Evolutionary conservation across 257 asterid species (phyloP).

Genomic region (Nicotiana benthamiana): DNA sequence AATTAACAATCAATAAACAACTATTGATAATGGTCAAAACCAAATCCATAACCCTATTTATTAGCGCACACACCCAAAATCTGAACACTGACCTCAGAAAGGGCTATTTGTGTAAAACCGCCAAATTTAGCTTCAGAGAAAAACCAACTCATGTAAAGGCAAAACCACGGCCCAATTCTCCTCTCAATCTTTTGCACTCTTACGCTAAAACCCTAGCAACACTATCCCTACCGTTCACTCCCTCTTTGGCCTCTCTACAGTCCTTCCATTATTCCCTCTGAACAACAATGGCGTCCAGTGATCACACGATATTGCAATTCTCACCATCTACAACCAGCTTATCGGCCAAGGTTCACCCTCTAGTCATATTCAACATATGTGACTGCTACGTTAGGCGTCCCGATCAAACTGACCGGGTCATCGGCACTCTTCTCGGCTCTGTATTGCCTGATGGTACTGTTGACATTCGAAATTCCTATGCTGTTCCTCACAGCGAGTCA

Average conservation of each 20-base stretch:
- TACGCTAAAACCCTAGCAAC: conserved; percentile 6
- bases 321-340: conserved; percentile 41
- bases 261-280: neutral
- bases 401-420: conserved; percentile 85
- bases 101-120: no score
- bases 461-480: conserved; percentile 79
- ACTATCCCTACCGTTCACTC: neutral
- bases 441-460: conserved; percentile 84
- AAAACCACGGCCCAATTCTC: neutral
- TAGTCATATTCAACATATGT: conserved; percentile 77
- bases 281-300: conserved; percentile 39
- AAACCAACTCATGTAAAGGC: neutral
- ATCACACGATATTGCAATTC: conserved; percentile 59
- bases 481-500: conserved; percentile 87
- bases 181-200: neutral
- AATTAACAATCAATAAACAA: no score
- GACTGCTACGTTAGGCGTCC: conserved; percentile 87
- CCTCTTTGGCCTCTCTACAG: neutral
- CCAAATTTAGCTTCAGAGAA: no score
- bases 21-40: no score
- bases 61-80: no score
- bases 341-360: conserved; percentile 74
- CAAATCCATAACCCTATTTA: no score
- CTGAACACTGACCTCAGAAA: no score
- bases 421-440: conserved; percentile 92